A percentile compares a stretch with the other conserved stretches of the same genome.
Evolutionary conservation across 1,284 basidiomycete species (phyloP).

Genomic region (Cystobasidium sp.): DNA sequence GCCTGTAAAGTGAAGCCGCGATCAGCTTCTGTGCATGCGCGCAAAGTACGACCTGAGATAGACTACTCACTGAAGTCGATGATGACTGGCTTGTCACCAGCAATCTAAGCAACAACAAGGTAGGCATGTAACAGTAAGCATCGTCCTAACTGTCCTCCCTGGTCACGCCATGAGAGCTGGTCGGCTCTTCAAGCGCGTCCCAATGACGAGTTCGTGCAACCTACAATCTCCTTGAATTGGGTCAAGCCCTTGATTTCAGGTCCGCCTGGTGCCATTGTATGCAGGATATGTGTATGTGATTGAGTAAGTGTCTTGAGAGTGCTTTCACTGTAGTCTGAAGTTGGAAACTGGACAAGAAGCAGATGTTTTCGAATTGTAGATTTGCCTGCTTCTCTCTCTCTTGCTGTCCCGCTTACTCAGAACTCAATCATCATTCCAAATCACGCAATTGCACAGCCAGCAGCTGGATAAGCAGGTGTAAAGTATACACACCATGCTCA

Average conservation of each 20-base stretch:
- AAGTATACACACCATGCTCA: too few relatives aligned
- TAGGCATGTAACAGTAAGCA: not conserved
- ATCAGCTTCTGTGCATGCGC: slow-evolving; percentile 14
- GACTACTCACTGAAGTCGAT: slow-evolving; percentile 40
- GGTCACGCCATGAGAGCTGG: not conserved
- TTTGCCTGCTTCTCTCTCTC: not conserved
- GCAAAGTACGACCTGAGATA: not conserved
- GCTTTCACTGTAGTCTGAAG: not conserved
- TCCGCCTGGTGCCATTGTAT: slow-evolving; percentile 29
- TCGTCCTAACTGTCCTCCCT: not conserved
- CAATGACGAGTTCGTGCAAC: slow-evolving; percentile 2
- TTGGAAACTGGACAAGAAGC: not conserved
- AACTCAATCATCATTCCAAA: not conserved
- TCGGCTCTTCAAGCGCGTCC: not conserved
- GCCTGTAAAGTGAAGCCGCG: not conserved
- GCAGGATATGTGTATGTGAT: not conserved
- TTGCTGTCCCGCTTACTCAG: slow-evolving; percentile 17
- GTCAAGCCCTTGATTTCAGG: slow-evolving; percentile 28
- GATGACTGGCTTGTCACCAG: slow-evolving; percentile 40
- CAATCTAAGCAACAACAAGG: slow-evolving; percentile 12
- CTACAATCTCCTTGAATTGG: slow-evolving; percentile 41
- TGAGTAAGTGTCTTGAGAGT: not conserved
- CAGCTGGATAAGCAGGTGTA: not conserved
- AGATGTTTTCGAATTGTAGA: not conserved
- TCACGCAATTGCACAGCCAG: not conserved